Evolutionary conservation across 495 filamentous ascomycete species (phyloP), one percentile per base, ranked within the genome.

Genomic region (Penicillium malachiteum): DNA sequence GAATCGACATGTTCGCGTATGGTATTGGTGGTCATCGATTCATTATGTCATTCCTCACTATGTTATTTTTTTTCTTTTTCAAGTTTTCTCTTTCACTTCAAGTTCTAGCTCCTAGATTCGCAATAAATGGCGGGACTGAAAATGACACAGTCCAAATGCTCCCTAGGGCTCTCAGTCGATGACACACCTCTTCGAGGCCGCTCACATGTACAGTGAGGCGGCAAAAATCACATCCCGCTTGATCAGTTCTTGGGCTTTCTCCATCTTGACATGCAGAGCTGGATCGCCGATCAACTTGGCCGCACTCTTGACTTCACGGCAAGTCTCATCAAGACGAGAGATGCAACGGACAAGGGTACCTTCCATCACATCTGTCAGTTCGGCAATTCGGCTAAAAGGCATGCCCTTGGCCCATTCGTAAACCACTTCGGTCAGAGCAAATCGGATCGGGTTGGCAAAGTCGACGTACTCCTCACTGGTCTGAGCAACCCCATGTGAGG

Each of bases 361-460:
- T 68, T 98, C 94, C 62, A 97, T 83, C 44, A 98, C 93, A 66
- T 98, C 94, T 30, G 94, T 98, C 51, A 98, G 76, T 56, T 96
- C 91, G 0, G 92, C 97, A 61, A 98, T 98, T 50, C 95, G 92
- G 71, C 92, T 96, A 81, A 98, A 98, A 32, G 89, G 89, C 91
- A 97, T 96, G 17, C 94, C 94, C 52, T 89, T 81, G 1, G 94
- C 95, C 94, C 94, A 98, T 73, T 98, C 94, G 68, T 97, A 96
- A 13, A 98, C 94, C 0, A 98, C 95, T 70, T 98, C 95, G 63
- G 95, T 90, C 45, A 98, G 81, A 0, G 92, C 93, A 66, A 98
- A 98, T 12, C 92, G 81, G 8, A 91, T 90, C 40, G 85, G 78
- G 58, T 83, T 90, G 42, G 88, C 89, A 62, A 97, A 97, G 69